phyloP scores from a whole-genome alignment of 306 rosid species.

The Medicago arabica region DNA sequence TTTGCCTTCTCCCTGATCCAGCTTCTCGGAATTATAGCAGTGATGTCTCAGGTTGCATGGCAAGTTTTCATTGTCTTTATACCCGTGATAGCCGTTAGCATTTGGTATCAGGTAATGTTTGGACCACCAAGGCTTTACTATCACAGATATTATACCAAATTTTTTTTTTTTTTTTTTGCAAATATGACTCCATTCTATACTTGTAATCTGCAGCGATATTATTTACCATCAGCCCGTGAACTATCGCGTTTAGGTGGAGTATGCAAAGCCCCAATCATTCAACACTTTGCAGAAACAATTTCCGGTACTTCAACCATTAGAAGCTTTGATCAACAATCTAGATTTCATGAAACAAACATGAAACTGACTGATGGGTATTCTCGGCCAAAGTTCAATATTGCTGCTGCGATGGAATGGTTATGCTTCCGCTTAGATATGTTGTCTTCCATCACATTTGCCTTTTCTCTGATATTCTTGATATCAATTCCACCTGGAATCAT shows the following conservation, averaged over 20 bases:
- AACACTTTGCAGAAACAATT: conserved; percentile 84
- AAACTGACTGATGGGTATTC: conserved; percentile 69
- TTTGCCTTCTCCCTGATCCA: conserved; percentile 63
- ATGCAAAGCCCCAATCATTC: conserved; percentile 90
- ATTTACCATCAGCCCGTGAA: conserved; percentile 80
- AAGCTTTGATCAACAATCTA: conserved; percentile 78
- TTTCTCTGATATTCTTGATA: conserved; percentile 71
- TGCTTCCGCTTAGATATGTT: conserved; percentile 78
- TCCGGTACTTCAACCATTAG: conserved; percentile 84
- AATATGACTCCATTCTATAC: conserved; percentile 6
- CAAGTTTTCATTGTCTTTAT: conserved; percentile 77
- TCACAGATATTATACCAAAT: background rate
- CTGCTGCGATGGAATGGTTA: conserved; percentile 89
- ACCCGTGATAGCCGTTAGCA: conserved; percentile 64
- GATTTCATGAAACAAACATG: conserved; percentile 76
- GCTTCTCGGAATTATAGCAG: conserved; percentile 74
- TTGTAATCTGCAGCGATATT: conserved; percentile 67
- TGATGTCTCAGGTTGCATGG: conserved; percentile 89
- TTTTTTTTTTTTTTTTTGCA: background rate
- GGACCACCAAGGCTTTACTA: background rate
- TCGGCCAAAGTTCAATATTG: conserved; percentile 68
- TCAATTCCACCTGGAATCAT: conserved; percentile 75
- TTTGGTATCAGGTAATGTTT: conserved; percentile 76
- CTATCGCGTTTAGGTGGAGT: conserved; percentile 79
- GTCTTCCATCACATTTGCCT: conserved; percentile 71